Conservation (phyloP, 2,329 filamentous ascomycete species). For the Fusarium algeriense region DNA sequence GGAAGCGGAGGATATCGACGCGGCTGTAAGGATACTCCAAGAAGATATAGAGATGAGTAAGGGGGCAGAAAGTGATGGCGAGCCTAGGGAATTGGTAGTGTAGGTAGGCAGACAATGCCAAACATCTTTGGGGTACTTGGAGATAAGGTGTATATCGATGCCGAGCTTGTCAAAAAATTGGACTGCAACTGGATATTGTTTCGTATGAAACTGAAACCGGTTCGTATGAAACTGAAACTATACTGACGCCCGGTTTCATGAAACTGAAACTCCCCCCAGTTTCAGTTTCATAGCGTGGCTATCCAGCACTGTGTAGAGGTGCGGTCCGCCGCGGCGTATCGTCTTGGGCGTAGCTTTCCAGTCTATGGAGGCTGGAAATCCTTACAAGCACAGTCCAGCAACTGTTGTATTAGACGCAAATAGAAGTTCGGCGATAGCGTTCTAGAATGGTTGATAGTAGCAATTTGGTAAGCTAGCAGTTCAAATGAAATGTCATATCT, state of each 20-base stretch:
- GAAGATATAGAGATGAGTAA: neutral
- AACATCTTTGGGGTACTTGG: neutral
- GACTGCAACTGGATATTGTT: neutral
- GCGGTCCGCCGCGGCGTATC: too few relatives aligned
- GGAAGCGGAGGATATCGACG: neutral
- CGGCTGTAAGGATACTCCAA: neutral
- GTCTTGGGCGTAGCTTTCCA: neutral
- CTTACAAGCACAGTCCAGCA: neutral
- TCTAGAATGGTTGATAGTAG: neutral
- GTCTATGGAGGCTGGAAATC: neutral
- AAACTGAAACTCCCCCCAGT: neutral
- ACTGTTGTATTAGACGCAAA: neutral
- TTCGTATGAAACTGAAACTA: neutral
- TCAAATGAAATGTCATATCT: neutral
- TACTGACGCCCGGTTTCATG: neutral
- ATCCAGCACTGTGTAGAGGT: neutral
- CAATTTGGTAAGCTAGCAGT: neutral
- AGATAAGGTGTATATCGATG: neutral
- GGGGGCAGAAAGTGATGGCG: neutral
- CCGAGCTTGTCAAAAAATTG: neutral
- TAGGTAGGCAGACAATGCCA: neutral
- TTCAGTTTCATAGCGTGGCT: neutral
- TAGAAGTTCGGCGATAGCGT: neutral
- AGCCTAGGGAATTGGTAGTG: neutral
- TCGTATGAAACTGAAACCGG: neutral